A percentile compares a stretch with the other conserved stretches of the same genome.
phyloP scores from a whole-genome alignment of 1,284 basidiomycete species.

The Tilletia horrida region DNA sequence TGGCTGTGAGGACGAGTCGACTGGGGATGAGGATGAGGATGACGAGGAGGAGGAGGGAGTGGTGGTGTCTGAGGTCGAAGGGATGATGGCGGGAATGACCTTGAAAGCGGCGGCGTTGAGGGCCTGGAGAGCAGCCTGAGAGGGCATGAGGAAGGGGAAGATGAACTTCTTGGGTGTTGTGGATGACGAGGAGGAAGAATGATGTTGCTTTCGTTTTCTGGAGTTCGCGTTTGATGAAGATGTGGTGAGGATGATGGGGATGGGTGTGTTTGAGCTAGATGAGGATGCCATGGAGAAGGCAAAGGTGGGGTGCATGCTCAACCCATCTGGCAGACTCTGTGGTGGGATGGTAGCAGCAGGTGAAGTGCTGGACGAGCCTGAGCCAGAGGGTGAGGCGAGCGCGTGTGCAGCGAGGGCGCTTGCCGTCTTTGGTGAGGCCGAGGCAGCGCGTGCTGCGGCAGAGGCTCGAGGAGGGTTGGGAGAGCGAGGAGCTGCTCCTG shows the following conservation, averaged over 20 bases:
- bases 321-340: not conserved
- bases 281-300: conserved; percentile 12
- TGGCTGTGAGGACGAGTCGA: too few relatives aligned
- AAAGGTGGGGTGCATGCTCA: conserved; percentile 17
- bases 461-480: not conserved
- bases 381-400: not conserved
- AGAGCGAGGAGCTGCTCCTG: not conserved
- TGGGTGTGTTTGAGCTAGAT: too few relatives aligned
- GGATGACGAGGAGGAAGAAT: not conserved
- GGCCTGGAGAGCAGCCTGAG: conserved; percentile 9
- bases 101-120: conserved; percentile 15
- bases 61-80: not conserved
- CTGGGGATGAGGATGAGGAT: not conserved
- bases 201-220: too few relatives aligned
- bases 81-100: conserved; percentile 7
- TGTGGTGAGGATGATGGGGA: conserved; percentile 1
- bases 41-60: not conserved
- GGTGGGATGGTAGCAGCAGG: not conserved
- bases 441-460: not conserved
- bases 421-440: not conserved
- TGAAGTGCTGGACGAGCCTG: not conserved
- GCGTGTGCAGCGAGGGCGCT: not conserved
- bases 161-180: not conserved
- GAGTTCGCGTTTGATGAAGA: not conserved
- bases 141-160: conserved; percentile 14